A percentile compares a stretch with the other conserved stretches of the same genome.
Evolutionary conservation across 495 filamentous ascomycete species (phyloP).

Genomic region (Cairneyella variabilis): DNA sequence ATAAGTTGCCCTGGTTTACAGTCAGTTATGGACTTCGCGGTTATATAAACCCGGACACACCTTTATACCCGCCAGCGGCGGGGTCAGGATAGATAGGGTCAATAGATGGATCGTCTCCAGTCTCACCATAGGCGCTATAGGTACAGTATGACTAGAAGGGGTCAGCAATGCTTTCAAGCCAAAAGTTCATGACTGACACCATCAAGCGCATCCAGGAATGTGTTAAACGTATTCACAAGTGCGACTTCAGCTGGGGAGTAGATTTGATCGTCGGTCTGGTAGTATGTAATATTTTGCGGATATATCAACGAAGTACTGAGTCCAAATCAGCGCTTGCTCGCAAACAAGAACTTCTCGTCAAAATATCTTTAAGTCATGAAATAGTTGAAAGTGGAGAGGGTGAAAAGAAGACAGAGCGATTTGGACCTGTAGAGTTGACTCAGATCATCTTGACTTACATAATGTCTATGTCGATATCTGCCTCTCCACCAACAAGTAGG

Average conservation of each 20-base stretch:
- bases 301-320: conserved; percentile 11
- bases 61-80: conserved; percentile 25
- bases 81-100: conserved; percentile 55
- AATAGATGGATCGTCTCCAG: conserved; percentile 37
- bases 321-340: too few species aligned
- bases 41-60: conserved; percentile 33
- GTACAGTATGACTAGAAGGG: conserved; percentile 50
- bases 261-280: conserved; percentile 12
- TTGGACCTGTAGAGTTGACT: too few species aligned
- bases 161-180: conserved; percentile 19
- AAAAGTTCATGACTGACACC: conserved; percentile 28
- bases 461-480: conserved; percentile 12
- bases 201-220: conserved; percentile 58
- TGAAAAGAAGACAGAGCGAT: too few species aligned
- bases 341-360: too few species aligned
- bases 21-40: conserved; percentile 36
- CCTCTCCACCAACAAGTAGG: conserved; percentile 1
- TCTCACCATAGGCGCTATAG: conserved; percentile 34
- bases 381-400: not conserved
- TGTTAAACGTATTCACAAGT: conserved; percentile 29
- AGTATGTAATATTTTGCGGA: conserved; percentile 12
- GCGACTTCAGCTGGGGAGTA: conserved; percentile 3
- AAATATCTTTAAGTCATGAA: not conserved
- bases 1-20: conserved; percentile 9
- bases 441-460: conserved; percentile 26